Evolutionary conservation across 2,329 filamentous ascomycete species (phyloP).

Genomic region (Aspergillus spinulosporus): DNA sequence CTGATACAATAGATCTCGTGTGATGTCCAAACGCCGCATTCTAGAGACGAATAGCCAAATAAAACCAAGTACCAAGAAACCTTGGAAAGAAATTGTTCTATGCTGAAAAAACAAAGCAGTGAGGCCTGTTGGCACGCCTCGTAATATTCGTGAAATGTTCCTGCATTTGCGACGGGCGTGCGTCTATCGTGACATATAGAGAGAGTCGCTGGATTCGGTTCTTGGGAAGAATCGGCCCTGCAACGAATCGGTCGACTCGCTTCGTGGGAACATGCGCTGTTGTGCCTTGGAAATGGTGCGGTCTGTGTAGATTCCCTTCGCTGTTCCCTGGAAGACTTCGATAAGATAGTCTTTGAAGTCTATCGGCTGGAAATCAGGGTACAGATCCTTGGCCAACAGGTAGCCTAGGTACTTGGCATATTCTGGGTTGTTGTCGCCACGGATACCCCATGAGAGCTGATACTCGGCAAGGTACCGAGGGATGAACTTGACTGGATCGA

Average conservation of each 20-base stretch:
- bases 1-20: background rate
- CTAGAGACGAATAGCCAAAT: background rate
- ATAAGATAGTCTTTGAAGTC: conserved; percentile 44
- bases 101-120: background rate
- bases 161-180: conserved; percentile 2
- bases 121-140: conserved; percentile 4
- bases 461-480: conserved; percentile 47
- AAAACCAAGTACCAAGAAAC: conserved; percentile 3
- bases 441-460: conserved; percentile 47
- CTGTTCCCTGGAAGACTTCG: conserved; percentile 45
- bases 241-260: conserved; percentile 39
- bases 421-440: conserved; percentile 56
- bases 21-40: conserved; percentile 9
- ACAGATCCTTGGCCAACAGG: conserved; percentile 53
- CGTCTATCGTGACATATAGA: conserved; percentile 34
- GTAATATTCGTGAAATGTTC: conserved; percentile 7
- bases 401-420: conserved; percentile 58
- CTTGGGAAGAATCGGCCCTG: conserved; percentile 39
- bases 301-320: conserved; percentile 39
- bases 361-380: conserved; percentile 51
- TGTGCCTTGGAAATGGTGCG: conserved; percentile 38
- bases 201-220: conserved; percentile 39
- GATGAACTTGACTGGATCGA: conserved; percentile 39
- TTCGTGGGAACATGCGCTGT: conserved; percentile 38
- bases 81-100: conserved; percentile 1